Evolutionary conservation across 2,329 filamentous ascomycete species (phyloP), one percentile per base, ranked within the genome.

Genomic region (Aphanocladium album): DNA sequence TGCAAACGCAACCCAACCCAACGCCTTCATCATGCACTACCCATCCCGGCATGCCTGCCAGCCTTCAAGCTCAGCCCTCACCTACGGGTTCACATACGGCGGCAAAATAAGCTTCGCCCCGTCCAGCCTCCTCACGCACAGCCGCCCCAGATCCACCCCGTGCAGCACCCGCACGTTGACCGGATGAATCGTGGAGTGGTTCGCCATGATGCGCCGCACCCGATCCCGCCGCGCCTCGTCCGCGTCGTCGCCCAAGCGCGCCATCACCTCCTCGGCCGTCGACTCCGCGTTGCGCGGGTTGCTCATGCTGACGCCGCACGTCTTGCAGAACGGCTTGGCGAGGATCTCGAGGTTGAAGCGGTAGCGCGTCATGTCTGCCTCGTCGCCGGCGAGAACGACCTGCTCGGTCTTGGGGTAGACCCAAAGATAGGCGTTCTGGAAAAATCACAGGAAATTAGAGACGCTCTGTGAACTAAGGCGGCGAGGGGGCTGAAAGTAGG

Each of bases 251-350:
- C 33, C 23, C 27, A 27, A 16, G 14, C 19, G 8, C 4, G 35
- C 17, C 14, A 17, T 25, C 30, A 27, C 55, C 45, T 50, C 30
- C 14, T 50, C 45, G 9, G 55, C 12, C 45, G 55, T 72, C 1
- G 71, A 70, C 19, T 74, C 23, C 1, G 68, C 46, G 11, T 63
- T 65, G 2, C 57, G 27, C 11, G 68, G 60, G 62, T 77, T 78
- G 49, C 68, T 70, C 45, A 83, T 23, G n/a, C 69, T 65, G 21
- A 81, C 73, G 60, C 79, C 80, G 64, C 81, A 83, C 12, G 59
- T 73, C 64, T 74, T 75, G 72, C 81, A 83, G 62, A 83, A 83
- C 1, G 67, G 67, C 72, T 81, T 82, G 62, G 60, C 62, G 46
- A 71, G 65, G 3, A 74, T 19, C 2, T 64, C 62, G 25, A 59